A percentile compares a stretch with the other conserved stretches of the same genome.
Evolutionary conservation across 768 basidiomycete genomes (phyloP).

Genomic region (Zangia roseola): DNA sequence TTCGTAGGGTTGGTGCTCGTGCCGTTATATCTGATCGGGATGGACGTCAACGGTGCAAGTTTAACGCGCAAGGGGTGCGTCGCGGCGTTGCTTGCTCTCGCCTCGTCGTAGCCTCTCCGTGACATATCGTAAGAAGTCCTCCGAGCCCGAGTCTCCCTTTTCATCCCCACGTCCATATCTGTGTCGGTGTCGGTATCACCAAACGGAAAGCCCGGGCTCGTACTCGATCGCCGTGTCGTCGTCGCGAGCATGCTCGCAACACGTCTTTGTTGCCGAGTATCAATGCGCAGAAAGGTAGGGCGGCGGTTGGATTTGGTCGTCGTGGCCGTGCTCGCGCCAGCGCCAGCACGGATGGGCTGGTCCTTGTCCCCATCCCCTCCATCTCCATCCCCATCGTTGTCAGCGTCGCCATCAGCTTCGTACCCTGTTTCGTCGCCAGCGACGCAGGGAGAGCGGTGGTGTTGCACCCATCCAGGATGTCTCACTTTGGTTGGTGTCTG

Average conservation of each 20-base stretch:
- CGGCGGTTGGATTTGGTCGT: neutral
- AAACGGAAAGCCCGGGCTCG: neutral
- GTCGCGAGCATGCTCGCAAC: slow-evolving; percentile 26
- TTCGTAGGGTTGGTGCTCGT: too few species aligned
- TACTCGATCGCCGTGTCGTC: slow-evolving; percentile 6
- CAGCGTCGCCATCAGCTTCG: slow-evolving; percentile 25
- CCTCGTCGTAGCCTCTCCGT: too few species aligned
- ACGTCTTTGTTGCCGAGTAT: slow-evolving; percentile 26
- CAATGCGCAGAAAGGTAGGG: slow-evolving; percentile 21
- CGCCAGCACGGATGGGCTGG: neutral
- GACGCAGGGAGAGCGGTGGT: neutral
- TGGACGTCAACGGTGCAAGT: neutral
- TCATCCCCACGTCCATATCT: too few species aligned
- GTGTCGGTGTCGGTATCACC: too few species aligned
- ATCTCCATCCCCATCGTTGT: slow-evolving; percentile 9
- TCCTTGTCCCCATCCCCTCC: neutral
- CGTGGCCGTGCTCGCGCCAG: neutral
- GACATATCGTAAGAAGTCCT: too few species aligned
- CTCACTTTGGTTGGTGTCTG: neutral
- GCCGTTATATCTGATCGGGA: neutral
- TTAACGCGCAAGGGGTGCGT: neutral
- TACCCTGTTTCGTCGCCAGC: slow-evolving; percentile 23
- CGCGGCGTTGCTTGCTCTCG: too few species aligned
- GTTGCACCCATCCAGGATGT: neutral
- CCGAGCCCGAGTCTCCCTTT: too few species aligned